A percentile compares a stretch with the other conserved stretches of the same genome.
These are phyloP conservation scores for Paxillus involutus DNA, from an alignment of 768 basidiomycete genomes.

Conservation along the genomic window DNA sequence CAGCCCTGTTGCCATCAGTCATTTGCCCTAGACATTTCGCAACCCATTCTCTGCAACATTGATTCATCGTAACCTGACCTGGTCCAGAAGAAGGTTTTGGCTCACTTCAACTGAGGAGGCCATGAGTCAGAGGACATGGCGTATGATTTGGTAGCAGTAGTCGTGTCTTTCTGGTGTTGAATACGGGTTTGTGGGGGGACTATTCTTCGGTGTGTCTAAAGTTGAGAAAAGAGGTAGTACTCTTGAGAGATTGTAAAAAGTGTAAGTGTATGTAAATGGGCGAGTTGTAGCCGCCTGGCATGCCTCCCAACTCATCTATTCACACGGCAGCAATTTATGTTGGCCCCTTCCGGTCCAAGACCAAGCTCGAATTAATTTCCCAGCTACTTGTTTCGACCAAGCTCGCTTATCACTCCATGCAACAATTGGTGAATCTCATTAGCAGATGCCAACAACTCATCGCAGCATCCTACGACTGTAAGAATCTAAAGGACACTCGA, in stretches of 20 bases:
- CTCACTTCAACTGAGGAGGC: conserved; percentile 79
- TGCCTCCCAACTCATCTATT: conserved; percentile 4
- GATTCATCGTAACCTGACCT: conserved; percentile 10
- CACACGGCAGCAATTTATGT: conserved; percentile 13
- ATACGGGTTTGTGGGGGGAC: neutral
- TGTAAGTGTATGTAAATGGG: conserved; percentile 9
- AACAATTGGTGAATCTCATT: conserved; percentile 20
- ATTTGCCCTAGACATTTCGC: conserved; percentile 91
- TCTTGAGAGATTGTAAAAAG: neutral
- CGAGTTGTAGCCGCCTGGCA: neutral
- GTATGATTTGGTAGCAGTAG: neutral
- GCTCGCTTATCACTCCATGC: neutral
- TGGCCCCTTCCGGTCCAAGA: neutral
- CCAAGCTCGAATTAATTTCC: neutral
- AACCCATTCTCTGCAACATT: conserved; percentile 81
- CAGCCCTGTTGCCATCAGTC: conserved; percentile 80
- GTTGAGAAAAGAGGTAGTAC: neutral
- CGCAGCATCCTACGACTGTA: conserved; percentile 24
- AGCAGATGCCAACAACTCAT: conserved; percentile 15
- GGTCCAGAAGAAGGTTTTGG: neutral
- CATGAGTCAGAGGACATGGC: conserved; percentile 76
- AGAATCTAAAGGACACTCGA: conserved; percentile 20
- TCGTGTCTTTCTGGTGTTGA: neutral
- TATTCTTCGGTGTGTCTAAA: neutral
- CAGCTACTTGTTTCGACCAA: neutral